Evolutionary conservation across 2,329 filamentous ascomycete genomes (phyloP), one percentile per base, ranked within the genome.

Genomic region (Aureobasidium sp.): DNA sequence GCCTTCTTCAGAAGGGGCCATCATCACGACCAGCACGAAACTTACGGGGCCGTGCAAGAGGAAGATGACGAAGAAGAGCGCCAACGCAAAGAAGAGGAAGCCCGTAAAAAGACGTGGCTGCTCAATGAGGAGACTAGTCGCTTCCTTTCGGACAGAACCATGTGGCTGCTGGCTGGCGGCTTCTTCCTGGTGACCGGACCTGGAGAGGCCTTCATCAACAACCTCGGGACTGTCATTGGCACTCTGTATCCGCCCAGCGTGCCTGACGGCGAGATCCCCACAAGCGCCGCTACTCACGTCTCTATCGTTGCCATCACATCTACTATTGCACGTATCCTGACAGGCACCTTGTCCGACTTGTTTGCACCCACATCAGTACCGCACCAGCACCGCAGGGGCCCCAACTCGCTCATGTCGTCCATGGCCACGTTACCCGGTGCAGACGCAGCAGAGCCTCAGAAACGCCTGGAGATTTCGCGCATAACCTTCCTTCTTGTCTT

Each of bases 191-290:
- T 96, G 68, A 90, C 92, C 60, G 94, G 94, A 0, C 93, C 94
- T 0, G 93, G 92, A n/a, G 94, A 99, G 76, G 90, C 93, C 12
- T 99, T 97, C 73, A 91, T 97, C 76, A 99, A 97, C 77, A 99
- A 97, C 69, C 77, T 99, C 11, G 94, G 94, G 39, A 97, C 92
- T 27, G 87, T 99, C 64, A 92, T 97, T 68, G 88, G 89, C 67
- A 96, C 93, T 0, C 80, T 97, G 3, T 90, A 89, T 48, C 83
- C 84, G 5, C 78, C 77, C n/a, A 83, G 82, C 72, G 75, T 53
- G 71, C 77, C 59, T 66, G 69, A 64, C 70, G 58, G 57, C 3
- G 45, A 66, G 14, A 68, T 72, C 67, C 73, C 79, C 68, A 85
- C 87, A 52, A 83, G 89, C 55, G 82, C 89, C 42, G 85, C 91